These are phyloP conservation scores for Penicillium manginii DNA, from an alignment of 495 filamentous ascomycete genomes.

Conservation along the genomic window DNA sequence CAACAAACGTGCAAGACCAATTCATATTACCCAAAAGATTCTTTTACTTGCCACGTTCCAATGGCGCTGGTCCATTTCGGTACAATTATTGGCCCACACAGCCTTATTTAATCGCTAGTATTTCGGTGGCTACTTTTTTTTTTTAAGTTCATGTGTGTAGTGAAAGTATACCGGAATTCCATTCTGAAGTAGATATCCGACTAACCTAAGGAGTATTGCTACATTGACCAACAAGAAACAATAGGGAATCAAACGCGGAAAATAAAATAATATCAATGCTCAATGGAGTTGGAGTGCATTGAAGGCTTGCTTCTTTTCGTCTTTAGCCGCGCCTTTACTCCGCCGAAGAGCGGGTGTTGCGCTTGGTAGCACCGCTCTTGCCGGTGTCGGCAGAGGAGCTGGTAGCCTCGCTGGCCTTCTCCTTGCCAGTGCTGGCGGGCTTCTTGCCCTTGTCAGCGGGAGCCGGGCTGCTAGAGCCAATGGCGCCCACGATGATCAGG, in stretches of 20 bases:
- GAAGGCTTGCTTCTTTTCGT: conserved; percentile 16
- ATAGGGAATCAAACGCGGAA: conserved; percentile 21
- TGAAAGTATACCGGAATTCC: conserved; percentile 17
- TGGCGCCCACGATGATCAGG: conserved; percentile 64
- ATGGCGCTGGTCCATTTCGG: too few relatives aligned
- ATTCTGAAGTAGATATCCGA: conserved; percentile 21
- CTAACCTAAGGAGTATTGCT: conserved; percentile 24
- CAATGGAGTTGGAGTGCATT: conserved; percentile 16
- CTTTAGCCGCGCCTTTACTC: conserved; percentile 36
- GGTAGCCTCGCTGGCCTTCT: conserved; percentile 74
- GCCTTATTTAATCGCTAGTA: background rate
- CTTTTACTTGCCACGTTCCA: background rate
- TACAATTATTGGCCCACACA: background rate
- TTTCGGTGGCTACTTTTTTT: background rate
- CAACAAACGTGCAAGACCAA: too few relatives aligned
- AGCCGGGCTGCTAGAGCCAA: conserved; percentile 57
- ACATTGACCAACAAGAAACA: conserved; percentile 21
- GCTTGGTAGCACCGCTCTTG: conserved; percentile 69
- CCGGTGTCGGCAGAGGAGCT: conserved; percentile 66
- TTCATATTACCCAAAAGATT: background rate
- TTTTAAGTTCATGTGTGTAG: background rate
- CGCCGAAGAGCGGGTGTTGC: conserved; percentile 62
- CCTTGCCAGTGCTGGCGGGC: conserved; percentile 71
- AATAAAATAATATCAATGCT: conserved; percentile 9
- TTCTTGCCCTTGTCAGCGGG: conserved; percentile 72